Conservation (phyloP, 2,329 filamentous ascomycete genomes). For the Paramyrothecium roridum region DNA sequence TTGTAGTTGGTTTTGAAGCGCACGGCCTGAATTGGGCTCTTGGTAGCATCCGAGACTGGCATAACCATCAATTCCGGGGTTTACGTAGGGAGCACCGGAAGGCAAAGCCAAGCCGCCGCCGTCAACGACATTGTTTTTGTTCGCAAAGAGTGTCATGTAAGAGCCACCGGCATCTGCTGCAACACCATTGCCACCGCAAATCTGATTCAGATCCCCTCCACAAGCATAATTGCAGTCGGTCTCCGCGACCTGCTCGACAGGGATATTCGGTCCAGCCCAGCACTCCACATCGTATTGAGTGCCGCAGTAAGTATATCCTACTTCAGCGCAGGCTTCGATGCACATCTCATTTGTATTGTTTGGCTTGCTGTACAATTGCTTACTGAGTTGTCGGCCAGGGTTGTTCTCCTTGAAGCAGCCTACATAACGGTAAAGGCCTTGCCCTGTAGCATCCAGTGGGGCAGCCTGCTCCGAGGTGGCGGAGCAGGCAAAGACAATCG, state of each 20-base stretch:
- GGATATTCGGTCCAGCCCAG: conserved; percentile 50
- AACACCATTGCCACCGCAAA: conserved; percentile 50
- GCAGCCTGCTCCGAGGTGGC: conserved; percentile 51
- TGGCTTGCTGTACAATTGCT: conserved; percentile 33
- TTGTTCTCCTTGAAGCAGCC: conserved; percentile 57
- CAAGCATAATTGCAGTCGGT: conserved; percentile 51
- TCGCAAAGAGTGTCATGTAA: conserved; percentile 48
- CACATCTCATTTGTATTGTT: conserved; percentile 42
- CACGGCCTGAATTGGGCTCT: conserved; percentile 25
- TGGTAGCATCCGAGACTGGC: conserved; percentile 35
- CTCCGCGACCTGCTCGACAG: conserved; percentile 37
- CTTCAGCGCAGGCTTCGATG: conserved; percentile 36
- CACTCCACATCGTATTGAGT: conserved; percentile 50
- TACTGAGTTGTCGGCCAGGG: conserved; percentile 46
- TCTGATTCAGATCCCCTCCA: conserved; percentile 42
- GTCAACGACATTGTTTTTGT: conserved; percentile 20
- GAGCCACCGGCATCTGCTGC: conserved; percentile 26
- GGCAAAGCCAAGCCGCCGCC: conserved; percentile 5
- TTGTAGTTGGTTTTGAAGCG: conserved; percentile 21
- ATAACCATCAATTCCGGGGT: conserved; percentile 33
- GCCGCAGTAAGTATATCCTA: conserved; percentile 38
- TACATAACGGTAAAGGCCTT: conserved; percentile 46
- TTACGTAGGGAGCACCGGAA: conserved; percentile 10
- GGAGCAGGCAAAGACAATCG: conserved; percentile 47
- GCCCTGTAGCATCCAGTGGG: conserved; percentile 39